Evolutionary conservation across 176 grass and related monocot genomes (phyloP).

Genomic region (Miscanthus lutarioriparius): DNA sequence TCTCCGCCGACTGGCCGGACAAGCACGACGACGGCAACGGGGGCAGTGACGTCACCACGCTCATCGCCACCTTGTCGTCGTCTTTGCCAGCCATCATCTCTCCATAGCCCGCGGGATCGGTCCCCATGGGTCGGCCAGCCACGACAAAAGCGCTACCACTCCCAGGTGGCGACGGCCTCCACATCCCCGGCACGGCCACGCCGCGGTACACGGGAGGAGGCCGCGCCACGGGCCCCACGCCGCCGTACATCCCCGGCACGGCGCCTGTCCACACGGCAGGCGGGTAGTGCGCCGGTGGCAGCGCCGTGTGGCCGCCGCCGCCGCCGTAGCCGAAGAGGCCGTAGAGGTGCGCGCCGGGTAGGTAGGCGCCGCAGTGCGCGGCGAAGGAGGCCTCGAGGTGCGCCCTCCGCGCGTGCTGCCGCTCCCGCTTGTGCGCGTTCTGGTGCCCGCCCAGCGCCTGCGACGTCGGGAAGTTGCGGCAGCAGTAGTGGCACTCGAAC

Average conservation of each 20-base stretch:
- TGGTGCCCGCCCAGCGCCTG: conserved; percentile 96
- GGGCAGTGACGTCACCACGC: conserved; percentile 37
- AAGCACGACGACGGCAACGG: conserved; percentile 36
- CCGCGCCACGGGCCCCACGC: neutral
- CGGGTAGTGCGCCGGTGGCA: conserved; percentile 41
- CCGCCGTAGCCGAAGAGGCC: conserved; percentile 63
- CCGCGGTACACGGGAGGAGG: conserved; percentile 40
- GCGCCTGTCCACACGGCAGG: conserved; percentile 34
- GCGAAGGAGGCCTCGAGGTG: conserved; percentile 75
- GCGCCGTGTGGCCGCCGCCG: conserved; percentile 7
- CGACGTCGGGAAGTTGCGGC: conserved; percentile 94
- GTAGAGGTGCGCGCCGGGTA: conserved; percentile 33
- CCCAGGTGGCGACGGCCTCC: conserved; percentile 33
- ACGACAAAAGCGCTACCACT: conserved; percentile 27
- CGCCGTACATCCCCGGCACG: conserved; percentile 34
- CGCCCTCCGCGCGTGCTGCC: conserved; percentile 83
- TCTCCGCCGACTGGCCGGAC: conserved; percentile 41
- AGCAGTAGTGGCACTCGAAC: conserved; percentile 99
- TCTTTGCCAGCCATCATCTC: neutral
- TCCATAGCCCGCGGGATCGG: neutral
- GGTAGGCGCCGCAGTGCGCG: conserved; percentile 53
- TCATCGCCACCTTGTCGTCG: conserved; percentile 27
- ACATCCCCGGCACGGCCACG: conserved; percentile 40
- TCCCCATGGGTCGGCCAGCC: conserved; percentile 11
- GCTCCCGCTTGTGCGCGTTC: conserved; percentile 99